These are phyloP conservation scores for Blastobotrys petasosporus DNA, from an alignment of 1,139 yeast species.

Conservation along the genomic window DNA sequence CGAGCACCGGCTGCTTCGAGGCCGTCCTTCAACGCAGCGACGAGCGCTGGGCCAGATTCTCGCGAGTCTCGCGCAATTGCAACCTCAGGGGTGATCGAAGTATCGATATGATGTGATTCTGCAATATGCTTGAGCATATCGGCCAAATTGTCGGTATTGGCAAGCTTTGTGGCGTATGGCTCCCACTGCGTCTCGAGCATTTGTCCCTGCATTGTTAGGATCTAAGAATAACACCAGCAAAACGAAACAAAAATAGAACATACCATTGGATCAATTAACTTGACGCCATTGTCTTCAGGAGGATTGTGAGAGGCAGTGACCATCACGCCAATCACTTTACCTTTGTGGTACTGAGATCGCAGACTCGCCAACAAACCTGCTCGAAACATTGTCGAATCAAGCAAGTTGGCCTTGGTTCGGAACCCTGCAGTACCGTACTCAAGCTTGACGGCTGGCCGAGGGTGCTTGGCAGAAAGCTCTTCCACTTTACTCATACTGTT, in stretches of 20 bases:
- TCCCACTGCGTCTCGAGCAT: slow-evolving; percentile 91
- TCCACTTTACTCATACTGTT: neutral
- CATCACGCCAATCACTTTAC: slow-evolving; percentile 74
- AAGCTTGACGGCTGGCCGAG: slow-evolving; percentile 34
- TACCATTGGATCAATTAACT: slow-evolving; percentile 70
- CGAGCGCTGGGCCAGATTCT: slow-evolving; percentile 68
- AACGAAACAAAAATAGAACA: neutral
- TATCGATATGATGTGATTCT: slow-evolving; percentile 40
- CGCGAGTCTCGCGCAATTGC: slow-evolving; percentile 49
- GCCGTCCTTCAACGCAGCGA: slow-evolving; percentile 63
- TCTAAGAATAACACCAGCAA: no score
- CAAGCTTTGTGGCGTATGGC: slow-evolving; percentile 66
- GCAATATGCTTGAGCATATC: slow-evolving; percentile 32
- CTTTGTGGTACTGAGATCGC: slow-evolving; percentile 64
- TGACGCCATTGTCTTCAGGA: slow-evolving; percentile 93
- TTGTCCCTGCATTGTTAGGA: slow-evolving; percentile 50
- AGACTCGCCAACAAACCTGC: slow-evolving; percentile 79
- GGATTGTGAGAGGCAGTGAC: slow-evolving; percentile 97
- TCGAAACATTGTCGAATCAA: slow-evolving; percentile 81
- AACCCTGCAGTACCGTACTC: slow-evolving; percentile 96
- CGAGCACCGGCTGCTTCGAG: slow-evolving; percentile 44
- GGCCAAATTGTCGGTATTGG: slow-evolving; percentile 48
- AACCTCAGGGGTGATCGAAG: slow-evolving; percentile 38
- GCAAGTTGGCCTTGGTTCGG: slow-evolving; percentile 61
- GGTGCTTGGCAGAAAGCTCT: slow-evolving; percentile 2